Base-by-base conservation (phyloP, 495 filamentous ascomycete species). In the Penicillium dipodomyicola region DNA sequence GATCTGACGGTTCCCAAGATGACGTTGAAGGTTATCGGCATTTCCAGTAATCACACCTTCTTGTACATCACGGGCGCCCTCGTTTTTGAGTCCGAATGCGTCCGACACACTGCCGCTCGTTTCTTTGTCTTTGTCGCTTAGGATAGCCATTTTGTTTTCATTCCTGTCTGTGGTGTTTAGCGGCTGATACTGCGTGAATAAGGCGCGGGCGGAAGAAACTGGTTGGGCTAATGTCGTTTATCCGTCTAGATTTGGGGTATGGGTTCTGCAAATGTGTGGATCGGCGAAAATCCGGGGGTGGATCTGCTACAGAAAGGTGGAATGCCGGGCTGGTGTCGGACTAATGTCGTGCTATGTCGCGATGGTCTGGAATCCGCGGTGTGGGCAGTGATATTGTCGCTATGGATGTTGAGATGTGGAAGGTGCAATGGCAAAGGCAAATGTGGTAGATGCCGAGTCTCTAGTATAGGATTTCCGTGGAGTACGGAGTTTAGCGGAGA, bases 1-100 rank as follows among this genome's bases (percentile, higher is more conserved):
- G 10, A 81, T 77, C 29, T 84, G 80, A 19, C 81, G 73, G 27
- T 69, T 69, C 17, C 59, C 59, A 11, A 74, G 60, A 43, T 65
- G 69, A 49, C 71, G 69, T 30, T 74, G 69, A n/a, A 65, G 54
- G 20, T 64, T 68, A 33, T 66, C 66, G 19, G 61, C 66, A 46
- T 68, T 68, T 19, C 58, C 56, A 8, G 65, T 61, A 47, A 68
- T 61, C 51, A 68, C 8, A 25, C 65, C 65, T 32, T 52, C 50
- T 20, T 52, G 50, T 8, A 52, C 50, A 52, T 52, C 50, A 15
- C 50, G 50, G 3, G n/a, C 25, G 0, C 25, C 39, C n/a, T 42
- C 50, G 2, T 0, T 19, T 27, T 52, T 52, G 37, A 32, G 50
- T 1, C 50, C 50, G 15, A 52, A 27, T 30, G 50, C 20, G n/a